Percentiles rank a stretch among this genome's conserved stretches.
Conservation (phyloP, 2,329 filamentous ascomycete genomes). For the Fusarium decemcellulare region DNA sequence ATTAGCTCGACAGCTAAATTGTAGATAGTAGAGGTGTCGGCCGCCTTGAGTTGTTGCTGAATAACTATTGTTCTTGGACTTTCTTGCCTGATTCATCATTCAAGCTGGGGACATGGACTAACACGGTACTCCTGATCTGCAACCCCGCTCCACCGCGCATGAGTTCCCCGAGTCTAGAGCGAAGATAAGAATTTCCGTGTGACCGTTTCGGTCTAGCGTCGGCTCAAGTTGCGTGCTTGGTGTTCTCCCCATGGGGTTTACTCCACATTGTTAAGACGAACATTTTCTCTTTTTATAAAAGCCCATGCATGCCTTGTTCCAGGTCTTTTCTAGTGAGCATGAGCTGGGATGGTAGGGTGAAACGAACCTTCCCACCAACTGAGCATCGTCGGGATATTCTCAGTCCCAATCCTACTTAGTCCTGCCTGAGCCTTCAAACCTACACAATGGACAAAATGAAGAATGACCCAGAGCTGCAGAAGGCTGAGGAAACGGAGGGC, state of each 20-base stretch:
- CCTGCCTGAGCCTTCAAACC: neutral
- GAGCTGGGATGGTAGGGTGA: too few relatives aligned
- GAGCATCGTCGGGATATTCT: too few relatives aligned
- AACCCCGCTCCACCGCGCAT: neutral
- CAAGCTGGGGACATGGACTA: too few relatives aligned
- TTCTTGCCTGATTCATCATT: too few relatives aligned
- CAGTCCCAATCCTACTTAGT: too few relatives aligned
- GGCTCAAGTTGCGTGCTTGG: neutral
- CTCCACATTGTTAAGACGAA: too few relatives aligned
- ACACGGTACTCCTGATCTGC: neutral
- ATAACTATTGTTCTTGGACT: too few relatives aligned
- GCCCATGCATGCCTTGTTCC: neutral
- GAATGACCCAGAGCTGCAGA: conserved; percentile 7
- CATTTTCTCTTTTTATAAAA: neutral
- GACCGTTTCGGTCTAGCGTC: conserved; percentile 12
- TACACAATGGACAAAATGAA: conserved; percentile 16
- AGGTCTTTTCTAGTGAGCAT: neutral
- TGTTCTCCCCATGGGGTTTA: conserved; percentile 18
- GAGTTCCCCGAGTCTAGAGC: neutral
- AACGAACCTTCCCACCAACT: too few relatives aligned
- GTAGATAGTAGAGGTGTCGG: too few relatives aligned
- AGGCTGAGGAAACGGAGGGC: conserved; percentile 15
- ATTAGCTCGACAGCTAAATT: too few relatives aligned
- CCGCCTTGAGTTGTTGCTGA: too few relatives aligned
- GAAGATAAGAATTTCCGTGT: conserved; percentile 20